Evolutionary conservation across 257 asterid genomes (phyloP).

Genomic region (Solanum verrucosum): DNA sequence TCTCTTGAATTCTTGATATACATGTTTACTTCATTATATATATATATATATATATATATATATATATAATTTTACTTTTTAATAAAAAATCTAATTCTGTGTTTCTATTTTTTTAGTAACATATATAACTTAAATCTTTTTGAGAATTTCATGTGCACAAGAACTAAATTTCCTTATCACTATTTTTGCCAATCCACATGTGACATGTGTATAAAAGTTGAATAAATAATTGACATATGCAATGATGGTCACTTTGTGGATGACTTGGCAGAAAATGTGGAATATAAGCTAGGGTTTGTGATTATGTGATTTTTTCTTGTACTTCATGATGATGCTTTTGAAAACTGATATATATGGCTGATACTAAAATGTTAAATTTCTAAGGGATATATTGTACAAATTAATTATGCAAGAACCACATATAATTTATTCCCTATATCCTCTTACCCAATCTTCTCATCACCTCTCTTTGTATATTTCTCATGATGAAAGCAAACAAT

Average conservation of each 20-base stretch:
- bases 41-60: too few relatives aligned
- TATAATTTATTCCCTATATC: background rate
- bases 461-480: background rate
- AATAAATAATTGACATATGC: background rate
- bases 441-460: background rate
- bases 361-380: background rate
- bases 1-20: too few relatives aligned
- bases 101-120: background rate
- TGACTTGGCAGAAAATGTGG: background rate
- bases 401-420: constrained; percentile 13
- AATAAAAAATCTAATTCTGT: background rate
- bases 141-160: background rate
- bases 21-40: too few relatives aligned
- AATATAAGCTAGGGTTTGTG: background rate
- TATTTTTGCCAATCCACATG: background rate
- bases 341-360: background rate
- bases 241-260: background rate
- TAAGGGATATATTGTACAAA: background rate
- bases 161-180: background rate
- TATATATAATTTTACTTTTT: background rate
- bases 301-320: background rate
- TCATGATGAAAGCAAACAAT: too few relatives aligned
- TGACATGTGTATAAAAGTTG: background rate
- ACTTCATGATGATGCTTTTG: background rate
- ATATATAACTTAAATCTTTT: background rate